A percentile compares a stretch with the other conserved stretches of the same genome.
Conservation (phyloP, 345 rosid species). For the Raphanus raphanistrum region DNA sequence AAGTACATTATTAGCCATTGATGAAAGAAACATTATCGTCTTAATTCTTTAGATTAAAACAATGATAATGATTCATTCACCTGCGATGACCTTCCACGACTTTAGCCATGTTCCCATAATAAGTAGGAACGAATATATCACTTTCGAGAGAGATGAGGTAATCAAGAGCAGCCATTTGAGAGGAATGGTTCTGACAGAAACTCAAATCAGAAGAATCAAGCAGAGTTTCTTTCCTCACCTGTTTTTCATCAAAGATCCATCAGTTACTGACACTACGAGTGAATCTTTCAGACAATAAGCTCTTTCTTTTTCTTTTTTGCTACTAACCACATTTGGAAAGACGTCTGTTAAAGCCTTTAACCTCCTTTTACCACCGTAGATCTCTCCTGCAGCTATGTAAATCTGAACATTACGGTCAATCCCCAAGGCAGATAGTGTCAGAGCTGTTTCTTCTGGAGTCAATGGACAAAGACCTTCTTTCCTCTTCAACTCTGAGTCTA, state of each 20-base stretch:
- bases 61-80: constrained; percentile 38
- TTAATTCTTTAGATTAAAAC: too few species aligned
- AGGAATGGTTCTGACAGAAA: constrained; percentile 78
- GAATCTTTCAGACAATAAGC: background rate
- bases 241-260: constrained; percentile 19
- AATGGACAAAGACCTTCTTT: constrained; percentile 86
- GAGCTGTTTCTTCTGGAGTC: constrained; percentile 89
- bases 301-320: too few species aligned
- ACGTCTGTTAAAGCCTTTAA: constrained; percentile 65
- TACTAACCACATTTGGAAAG: constrained; percentile 73
- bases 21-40: background rate
- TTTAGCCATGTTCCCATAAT: constrained; percentile 99
- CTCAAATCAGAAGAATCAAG: constrained; percentile 69
- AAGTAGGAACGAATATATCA: constrained; percentile 93
- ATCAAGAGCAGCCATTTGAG: constrained; percentile 95
- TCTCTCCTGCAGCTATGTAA: constrained; percentile 88
- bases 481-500: constrained; percentile 76
- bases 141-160: constrained; percentile 94
- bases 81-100: constrained; percentile 99
- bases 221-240: constrained; percentile 83
- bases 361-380: constrained; percentile 71
- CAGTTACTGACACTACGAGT: background rate
- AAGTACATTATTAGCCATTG: constrained; percentile 3
- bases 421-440: constrained; percentile 68
- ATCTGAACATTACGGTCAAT: constrained; percentile 72